Base-by-base conservation (phyloP, 2,329 filamentous ascomycete species). In the Calonectria pseudoturangicola region DNA sequence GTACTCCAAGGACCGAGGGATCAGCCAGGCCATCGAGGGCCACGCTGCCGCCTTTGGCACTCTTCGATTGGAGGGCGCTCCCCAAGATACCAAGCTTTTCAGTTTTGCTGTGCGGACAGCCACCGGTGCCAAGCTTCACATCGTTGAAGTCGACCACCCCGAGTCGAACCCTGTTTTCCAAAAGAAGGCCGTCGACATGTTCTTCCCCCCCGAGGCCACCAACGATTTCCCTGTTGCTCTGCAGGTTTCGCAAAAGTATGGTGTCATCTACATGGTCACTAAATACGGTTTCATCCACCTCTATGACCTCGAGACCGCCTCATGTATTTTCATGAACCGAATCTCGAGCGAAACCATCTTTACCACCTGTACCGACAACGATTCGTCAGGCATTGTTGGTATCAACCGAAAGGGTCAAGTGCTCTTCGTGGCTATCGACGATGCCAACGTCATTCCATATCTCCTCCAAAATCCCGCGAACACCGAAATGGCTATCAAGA, bases 341-440 rank as follows among this genome's bases (percentile, higher is more conserved):
- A 99, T 99, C 81, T 99, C 97, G 41, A 98, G 95, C 88, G 97
- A 99, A 83, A 99, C 97, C 30, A 98, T 99, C 83, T 99, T 99
- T 87, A 97, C 96, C 30, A 98, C 96, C 25, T 93, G 95, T 58
- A 88, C 93, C 43, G 97, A 99, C 83, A 90, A 91, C 68, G 93
- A 95, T 27, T 97, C 95, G 21, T 92, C 93, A 56, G 97, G 97
- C 79, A 93, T 99, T 75, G 91, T 99, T 66, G 95, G 95, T 79
- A 96, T 99, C 83, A 99, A 99, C 88, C 93, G 97, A 81, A 98
- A 98, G 88, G 97, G 97, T 75, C 97, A 99, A 86, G 96, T 98
- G 58, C 90, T 99, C 74, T 95, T 96, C 70, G 97, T 98, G 73
- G 96, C 93, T 77, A 93, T 99, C 73, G 96, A 98, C 83, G 97